phyloP scores from a whole-genome alignment of 352 stramenopile species.

The Globisporangium barbulae region DNA sequence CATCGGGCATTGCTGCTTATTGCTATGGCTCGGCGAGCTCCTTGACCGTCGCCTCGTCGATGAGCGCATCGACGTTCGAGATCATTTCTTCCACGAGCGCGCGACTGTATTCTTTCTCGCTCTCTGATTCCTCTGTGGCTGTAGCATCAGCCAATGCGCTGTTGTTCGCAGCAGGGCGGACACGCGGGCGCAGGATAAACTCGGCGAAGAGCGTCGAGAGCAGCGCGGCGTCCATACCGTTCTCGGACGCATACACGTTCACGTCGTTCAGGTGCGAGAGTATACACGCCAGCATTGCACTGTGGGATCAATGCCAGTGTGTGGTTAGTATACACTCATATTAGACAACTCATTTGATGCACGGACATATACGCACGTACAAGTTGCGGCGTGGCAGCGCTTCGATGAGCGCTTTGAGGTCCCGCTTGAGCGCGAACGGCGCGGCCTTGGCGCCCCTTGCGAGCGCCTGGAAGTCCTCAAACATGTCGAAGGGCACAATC shows the following conservation, averaged over 20 bases:
- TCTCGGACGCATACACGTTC: constrained; percentile 72
- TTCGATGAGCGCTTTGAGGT: constrained; percentile 57
- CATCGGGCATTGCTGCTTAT: not conserved
- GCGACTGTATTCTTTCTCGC: constrained; percentile 15
- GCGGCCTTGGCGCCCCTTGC: constrained; percentile 34
- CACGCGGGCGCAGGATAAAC: constrained; percentile 45
- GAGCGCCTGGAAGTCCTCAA: constrained; percentile 48
- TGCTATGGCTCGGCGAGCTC: constrained; percentile 28
- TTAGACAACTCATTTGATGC: not conserved
- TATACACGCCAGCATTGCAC: constrained; percentile 65
- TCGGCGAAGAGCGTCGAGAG: constrained; percentile 52
- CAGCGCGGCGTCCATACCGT: constrained; percentile 57
- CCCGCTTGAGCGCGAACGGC: constrained; percentile 50
- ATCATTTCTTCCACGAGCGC: constrained; percentile 70
- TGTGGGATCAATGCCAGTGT: constrained; percentile 14
- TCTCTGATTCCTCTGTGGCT: constrained; percentile 14
- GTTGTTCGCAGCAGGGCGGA: not conserved
- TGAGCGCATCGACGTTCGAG: constrained; percentile 64
- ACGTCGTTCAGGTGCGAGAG: constrained; percentile 84
- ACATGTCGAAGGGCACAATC: constrained; percentile 63
- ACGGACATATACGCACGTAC: constrained; percentile 37
- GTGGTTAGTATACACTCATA: not conserved
- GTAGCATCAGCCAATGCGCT: constrained; percentile 3
- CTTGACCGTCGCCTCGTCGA: constrained; percentile 68
- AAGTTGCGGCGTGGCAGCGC: constrained; percentile 61